phyloP scores from a whole-genome alignment of 106 monocot genomes.

The Dioscorea dumetorum region DNA sequence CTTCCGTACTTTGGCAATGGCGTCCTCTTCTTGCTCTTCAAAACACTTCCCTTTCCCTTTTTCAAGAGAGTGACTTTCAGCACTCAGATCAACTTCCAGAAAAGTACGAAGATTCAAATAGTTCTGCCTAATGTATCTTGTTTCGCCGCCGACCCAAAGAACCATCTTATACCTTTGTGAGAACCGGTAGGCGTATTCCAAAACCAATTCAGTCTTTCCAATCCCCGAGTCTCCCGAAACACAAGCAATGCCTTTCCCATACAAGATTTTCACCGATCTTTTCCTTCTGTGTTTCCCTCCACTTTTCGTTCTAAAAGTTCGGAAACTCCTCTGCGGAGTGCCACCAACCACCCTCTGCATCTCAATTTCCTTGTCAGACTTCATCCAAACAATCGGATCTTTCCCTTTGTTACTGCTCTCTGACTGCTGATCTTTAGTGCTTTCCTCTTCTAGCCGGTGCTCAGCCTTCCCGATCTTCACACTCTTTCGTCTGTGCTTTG shows the following conservation, averaged over 20 bases:
- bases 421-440: constrained; percentile 21
- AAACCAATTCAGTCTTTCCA: constrained; percentile 81
- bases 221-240: constrained; percentile 88
- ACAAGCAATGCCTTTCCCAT: constrained; percentile 89
- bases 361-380: constrained; percentile 85
- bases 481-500: constrained; percentile 33
- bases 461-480: constrained; percentile 13
- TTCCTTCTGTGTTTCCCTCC: constrained; percentile 35
- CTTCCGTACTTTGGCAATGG: constrained; percentile 63
- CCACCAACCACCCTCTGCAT: constrained; percentile 48
- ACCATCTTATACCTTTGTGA: constrained; percentile 91
- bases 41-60: constrained; percentile 69
- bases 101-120: constrained; percentile 61
- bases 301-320: constrained; percentile 23
- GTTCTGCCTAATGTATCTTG: constrained; percentile 74
- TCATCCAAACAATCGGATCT: constrained; percentile 80
- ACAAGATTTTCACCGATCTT: constrained; percentile 46
- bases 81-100: constrained; percentile 66
- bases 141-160: constrained; percentile 91
- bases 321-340: constrained; percentile 24
- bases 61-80: constrained; percentile 38
- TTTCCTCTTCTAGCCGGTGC: constrained; percentile 15
- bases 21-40: constrained; percentile 90
- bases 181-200: constrained; percentile 87
- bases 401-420: constrained; percentile 70